Conservation (phyloP, 805 yeast genomes). For the Saturnispora halmiae region DNA sequence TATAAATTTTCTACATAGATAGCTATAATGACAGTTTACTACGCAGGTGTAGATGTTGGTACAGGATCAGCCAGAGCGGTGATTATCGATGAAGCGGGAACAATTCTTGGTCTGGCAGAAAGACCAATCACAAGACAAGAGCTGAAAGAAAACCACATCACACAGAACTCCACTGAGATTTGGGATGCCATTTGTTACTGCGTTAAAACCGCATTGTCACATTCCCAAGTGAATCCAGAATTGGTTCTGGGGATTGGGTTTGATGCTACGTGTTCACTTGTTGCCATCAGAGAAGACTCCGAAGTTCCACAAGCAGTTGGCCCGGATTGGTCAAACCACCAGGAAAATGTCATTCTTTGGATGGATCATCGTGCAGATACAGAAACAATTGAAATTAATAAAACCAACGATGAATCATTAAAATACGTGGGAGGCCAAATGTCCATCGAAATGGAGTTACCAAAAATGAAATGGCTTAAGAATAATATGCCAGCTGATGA, state of each 20-base stretch:
- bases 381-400: slow-evolving; percentile 75
- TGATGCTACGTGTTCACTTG: slow-evolving; percentile 95
- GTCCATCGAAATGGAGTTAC: slow-evolving; percentile 98
- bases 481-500: slow-evolving; percentile 61
- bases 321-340: slow-evolving; percentile 66
- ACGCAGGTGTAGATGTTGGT: slow-evolving; percentile 52
- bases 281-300: slow-evolving; percentile 56
- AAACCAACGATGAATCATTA: slow-evolving; percentile 67
- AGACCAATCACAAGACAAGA: slow-evolving; percentile 72
- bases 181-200: slow-evolving; percentile 85
- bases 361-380: slow-evolving; percentile 93
- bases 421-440: slow-evolving; percentile 94
- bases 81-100: slow-evolving; percentile 73
- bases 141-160: slow-evolving; percentile 61
- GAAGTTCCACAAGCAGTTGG: slow-evolving; percentile 82
- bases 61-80: slow-evolving; percentile 97
- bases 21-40: slow-evolving; percentile 22
- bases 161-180: slow-evolving; percentile 84
- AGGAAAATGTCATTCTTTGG: slow-evolving; percentile 88
- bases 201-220: slow-evolving; percentile 64
- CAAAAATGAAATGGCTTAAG: slow-evolving; percentile 94
- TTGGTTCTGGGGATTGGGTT: slow-evolving; percentile 83
- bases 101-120: slow-evolving; percentile 70
- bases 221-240: slow-evolving; percentile 60
- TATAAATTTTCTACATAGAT: no score